Evolutionary conservation across 2,329 filamentous ascomycete genomes (phyloP), one percentile per base, ranked within the genome.

Genomic region (Talaromyces islandicus): DNA sequence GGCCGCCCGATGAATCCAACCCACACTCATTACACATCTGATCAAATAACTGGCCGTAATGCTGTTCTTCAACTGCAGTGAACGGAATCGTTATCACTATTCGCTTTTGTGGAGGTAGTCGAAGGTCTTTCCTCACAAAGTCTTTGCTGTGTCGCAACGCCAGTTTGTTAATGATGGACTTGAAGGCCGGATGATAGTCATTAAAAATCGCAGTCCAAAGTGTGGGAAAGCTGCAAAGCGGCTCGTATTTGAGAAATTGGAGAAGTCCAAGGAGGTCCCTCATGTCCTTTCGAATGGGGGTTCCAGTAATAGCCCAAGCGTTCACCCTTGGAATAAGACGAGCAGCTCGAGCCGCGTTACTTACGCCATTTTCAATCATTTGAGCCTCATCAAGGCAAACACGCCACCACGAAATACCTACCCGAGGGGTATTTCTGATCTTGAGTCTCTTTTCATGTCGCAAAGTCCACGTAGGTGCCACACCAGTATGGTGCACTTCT

Each of bases 261-360:
- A 97, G 73, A 4, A 97, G 79, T 0, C 93, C 93, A 65, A 87
- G 86, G 7, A 97, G 79, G 72, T 97, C 93, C 67, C 83, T 79
- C 32, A 93, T 83, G 63, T 91, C 84, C 65, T 91, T 90, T 65
- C 90, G 88, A 41, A 97, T 82, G 0, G 94, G 94, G 0, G 94
- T 99, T 48, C 91, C 94, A 0, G 91, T 93, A 46, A 99, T 87
- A 14, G 89, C 92, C 94, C 94, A 97, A 2, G 91, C 88, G 74
- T 96, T 92, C 64, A 90, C 76, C 29, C 94, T 84, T 51, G 93
- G 92, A 62, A 99, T 88, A 27, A 88, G 78, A 46, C 87, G 85
- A 38, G 92, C 92, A 14, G 97, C 86, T 53, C 82, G 85, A 1
- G 94, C 92, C 29, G 93, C 90, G 66, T 91, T 88, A 67, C 86